Conservation (phyloP, 768 basidiomycete genomes). For the Amanita jacksonii region DNA sequence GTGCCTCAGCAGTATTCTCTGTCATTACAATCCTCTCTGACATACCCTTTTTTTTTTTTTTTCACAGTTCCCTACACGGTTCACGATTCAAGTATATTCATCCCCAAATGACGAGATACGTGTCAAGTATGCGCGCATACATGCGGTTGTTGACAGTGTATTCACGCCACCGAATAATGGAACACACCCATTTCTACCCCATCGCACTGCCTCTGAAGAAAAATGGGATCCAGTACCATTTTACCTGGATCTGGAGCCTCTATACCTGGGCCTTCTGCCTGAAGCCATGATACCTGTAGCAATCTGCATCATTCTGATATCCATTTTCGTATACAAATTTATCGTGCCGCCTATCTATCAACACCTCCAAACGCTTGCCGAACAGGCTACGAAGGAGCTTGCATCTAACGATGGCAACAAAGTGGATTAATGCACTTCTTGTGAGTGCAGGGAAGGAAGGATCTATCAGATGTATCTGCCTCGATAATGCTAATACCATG, state of each 20-base stretch:
- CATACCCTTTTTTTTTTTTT: background rate
- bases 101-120: conserved; percentile 14
- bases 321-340: conserved; percentile 15
- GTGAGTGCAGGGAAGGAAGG: background rate
- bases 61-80: conserved; percentile 34
- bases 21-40: background rate
- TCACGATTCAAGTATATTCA: conserved; percentile 27
- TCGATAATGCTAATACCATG: no score
- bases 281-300: conserved; percentile 35
- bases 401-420: background rate
- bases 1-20: no score
- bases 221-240: conserved; percentile 34
- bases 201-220: conserved; percentile 12
- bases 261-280: conserved; percentile 50
- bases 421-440: background rate
- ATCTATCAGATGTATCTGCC: no score
- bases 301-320: conserved; percentile 19
- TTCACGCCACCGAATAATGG: conserved; percentile 25
- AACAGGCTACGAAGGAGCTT: conserved; percentile 16
- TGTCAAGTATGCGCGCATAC: conserved; percentile 50
- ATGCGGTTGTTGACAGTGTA: conserved; percentile 43
- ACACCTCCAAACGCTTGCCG: conserved; percentile 19
- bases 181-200: conserved; percentile 5
- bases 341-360: conserved; percentile 16
- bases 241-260: conserved; percentile 46